Base-by-base conservation (phyloP, 805 yeast genomes). In the Ogataea trehaloabstinens region DNA sequence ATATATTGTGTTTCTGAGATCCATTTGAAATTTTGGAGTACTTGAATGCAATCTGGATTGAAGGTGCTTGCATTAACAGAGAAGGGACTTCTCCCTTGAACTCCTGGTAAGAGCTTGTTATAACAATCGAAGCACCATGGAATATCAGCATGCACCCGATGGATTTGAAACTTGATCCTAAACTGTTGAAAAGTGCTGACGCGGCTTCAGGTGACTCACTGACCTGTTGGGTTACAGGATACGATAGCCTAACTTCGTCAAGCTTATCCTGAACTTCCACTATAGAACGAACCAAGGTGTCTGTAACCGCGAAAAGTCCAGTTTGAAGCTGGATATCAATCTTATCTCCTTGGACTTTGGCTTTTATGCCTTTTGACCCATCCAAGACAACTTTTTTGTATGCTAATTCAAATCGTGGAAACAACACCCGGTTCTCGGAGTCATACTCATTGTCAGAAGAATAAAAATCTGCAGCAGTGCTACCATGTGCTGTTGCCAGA, bases 11-110 rank as follows among this genome's bases (percentile, higher is more conserved):
- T 34, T 67, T 71, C 37, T 67, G 69, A 0, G 44, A 28, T 0
- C 65, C 67, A 6, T 35, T 21, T 0, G 54, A 41, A 25, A 64
- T 63, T 46, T 70, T 73, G 3, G 59, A 55, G 53, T 86, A 88
- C 41, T 72, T 76, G 0, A 80, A 50, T 2, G 73, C 70, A 5
- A 84, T 68, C 35, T 68, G 68, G 1, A 90, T 77, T 1, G 86
- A 83, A 0, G 98, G 98, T 0, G 95, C 76, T 37, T 76, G 83
- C 19, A 90, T 61, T 19, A 69, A 73, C 12, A 90, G 66, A 0
- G 85, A 72, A 0, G 87, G 72, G 3, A 53, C 45, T 12, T 61
- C 61, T 2, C 66, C 64, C 15, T 62, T 55, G 3, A 66, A 52
- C 7, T 64, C 73, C 24, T 71, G 64, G 32, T 73, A 74, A 6